Percentiles rank a stretch among this genome's conserved stretches.
These are phyloP conservation scores for Tolypocladium cylindrosporum DNA, from an alignment of 2,329 filamentous ascomycete genomes.

Conservation along the genomic window DNA sequence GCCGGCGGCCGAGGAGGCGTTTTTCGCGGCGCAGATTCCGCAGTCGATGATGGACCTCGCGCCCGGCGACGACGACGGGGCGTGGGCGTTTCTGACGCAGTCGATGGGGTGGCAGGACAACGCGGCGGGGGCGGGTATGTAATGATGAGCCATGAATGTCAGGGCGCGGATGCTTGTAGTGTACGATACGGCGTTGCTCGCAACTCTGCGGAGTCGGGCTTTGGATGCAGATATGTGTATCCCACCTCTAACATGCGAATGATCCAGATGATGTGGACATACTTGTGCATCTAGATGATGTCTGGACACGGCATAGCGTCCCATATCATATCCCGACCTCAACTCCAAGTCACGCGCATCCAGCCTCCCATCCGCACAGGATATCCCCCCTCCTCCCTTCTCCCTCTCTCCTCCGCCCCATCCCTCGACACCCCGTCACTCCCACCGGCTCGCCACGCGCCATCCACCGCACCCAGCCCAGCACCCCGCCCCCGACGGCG, in stretches of 20 bases:
- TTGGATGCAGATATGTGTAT: neutral
- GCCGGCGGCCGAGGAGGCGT: conserved; percentile 18
- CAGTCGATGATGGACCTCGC: conserved; percentile 10
- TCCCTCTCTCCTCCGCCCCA: neutral
- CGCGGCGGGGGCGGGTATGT: neutral
- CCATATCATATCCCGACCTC: too few relatives aligned
- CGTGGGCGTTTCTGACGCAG: conserved; percentile 19
- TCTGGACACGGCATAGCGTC: too few relatives aligned
- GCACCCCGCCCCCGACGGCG: neutral
- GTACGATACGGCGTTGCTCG: neutral
- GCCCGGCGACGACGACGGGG: conserved; percentile 11
- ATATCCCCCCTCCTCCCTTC: neutral
- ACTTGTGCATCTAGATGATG: too few relatives aligned
- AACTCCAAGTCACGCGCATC: neutral
- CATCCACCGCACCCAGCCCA: neutral
- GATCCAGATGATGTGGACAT: neutral
- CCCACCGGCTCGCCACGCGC: neutral
- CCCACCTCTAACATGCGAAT: neutral
- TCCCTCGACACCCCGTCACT: neutral
- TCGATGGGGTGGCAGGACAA: conserved; percentile 15
- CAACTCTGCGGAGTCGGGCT: neutral
- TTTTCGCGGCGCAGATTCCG: conserved; percentile 18
- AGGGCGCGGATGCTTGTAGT: neutral
- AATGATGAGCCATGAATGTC: neutral
- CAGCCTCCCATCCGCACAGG: neutral